These are phyloP conservation scores for Cytospora piceicola DNA, from an alignment of 2,329 filamentous ascomycete genomes.

Conservation along the genomic window DNA sequence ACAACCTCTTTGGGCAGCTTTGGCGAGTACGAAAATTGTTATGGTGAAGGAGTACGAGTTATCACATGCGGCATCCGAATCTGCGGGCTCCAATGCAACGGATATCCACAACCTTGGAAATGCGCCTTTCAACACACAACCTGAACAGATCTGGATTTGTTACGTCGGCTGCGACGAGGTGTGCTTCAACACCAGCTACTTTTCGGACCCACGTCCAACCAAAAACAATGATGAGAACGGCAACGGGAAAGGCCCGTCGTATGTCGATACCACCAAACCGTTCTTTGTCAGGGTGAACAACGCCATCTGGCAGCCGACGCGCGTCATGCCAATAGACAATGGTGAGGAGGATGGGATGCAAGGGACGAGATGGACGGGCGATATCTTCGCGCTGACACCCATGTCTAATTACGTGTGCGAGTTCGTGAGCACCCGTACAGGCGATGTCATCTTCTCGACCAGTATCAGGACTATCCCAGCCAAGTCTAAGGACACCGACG, in stretches of 20 bases:
- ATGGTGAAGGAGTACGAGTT: conserved; percentile 91
- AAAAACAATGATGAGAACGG: conserved; percentile 42
- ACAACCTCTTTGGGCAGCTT: conserved; percentile 91
- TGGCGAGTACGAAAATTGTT: conserved; percentile 95
- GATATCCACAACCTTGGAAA: conserved; percentile 79
- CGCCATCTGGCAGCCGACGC: conserved; percentile 77
- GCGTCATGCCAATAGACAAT: conserved; percentile 60
- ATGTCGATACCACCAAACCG: conserved; percentile 71
- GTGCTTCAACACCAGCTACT: conserved; percentile 73
- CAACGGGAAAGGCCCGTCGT: conserved; percentile 46
- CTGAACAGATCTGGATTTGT: conserved; percentile 78
- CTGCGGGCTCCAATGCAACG: conserved; percentile 73
- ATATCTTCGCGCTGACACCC: conserved; percentile 70
- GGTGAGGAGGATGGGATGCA: conserved; percentile 41
- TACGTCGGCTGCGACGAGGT: conserved; percentile 79
- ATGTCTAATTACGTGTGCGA: conserved; percentile 79
- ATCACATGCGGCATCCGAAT: conserved; percentile 75
- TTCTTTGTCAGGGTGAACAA: conserved; percentile 81
- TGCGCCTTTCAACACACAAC: conserved; percentile 71
- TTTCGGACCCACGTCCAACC: conserved; percentile 38
- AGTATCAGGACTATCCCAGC: conserved; percentile 69
- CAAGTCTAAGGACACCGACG: conserved; percentile 46
- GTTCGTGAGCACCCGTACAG: conserved; percentile 70
- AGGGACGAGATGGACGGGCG: conserved; percentile 69
- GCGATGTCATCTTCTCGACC: conserved; percentile 69